Evolutionary conservation across 441 rosid species (phyloP).

Genomic region (Gossypium aridum): DNA sequence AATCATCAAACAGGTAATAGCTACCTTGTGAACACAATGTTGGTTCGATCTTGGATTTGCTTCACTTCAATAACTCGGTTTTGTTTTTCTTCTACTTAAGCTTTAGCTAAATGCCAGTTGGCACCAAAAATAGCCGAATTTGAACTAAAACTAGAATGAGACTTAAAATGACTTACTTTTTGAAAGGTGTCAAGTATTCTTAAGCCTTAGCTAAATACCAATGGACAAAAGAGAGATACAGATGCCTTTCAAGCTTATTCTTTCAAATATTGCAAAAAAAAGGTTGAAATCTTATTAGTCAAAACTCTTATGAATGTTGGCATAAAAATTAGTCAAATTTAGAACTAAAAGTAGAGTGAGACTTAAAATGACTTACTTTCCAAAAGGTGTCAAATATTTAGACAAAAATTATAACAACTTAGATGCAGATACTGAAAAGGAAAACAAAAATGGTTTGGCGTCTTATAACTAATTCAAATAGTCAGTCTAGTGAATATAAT

Average conservation of each 20-base stretch:
- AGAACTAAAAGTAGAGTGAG: neutral
- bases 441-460: neutral
- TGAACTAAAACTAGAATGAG: neutral
- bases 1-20: neutral
- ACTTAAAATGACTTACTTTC: neutral
- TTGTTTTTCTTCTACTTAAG: neutral
- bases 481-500: neutral
- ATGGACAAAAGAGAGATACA: neutral
- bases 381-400: neutral
- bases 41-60: neutral
- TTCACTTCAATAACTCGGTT: neutral
- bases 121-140: neutral
- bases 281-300: neutral
- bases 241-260: neutral
- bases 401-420: neutral
- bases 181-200: too few relatives aligned
- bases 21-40: neutral
- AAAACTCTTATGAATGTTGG: neutral
- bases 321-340: neutral
- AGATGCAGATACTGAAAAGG: neutral
- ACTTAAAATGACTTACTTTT: too few relatives aligned
- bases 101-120: neutral
- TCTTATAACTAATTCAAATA: neutral
- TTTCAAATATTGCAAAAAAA: neutral
- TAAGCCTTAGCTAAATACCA: neutral